These are phyloP conservation scores for Tetratostichococcus sp. DNA, from an alignment of 139 green algal genomes.

Conservation along the genomic window DNA sequence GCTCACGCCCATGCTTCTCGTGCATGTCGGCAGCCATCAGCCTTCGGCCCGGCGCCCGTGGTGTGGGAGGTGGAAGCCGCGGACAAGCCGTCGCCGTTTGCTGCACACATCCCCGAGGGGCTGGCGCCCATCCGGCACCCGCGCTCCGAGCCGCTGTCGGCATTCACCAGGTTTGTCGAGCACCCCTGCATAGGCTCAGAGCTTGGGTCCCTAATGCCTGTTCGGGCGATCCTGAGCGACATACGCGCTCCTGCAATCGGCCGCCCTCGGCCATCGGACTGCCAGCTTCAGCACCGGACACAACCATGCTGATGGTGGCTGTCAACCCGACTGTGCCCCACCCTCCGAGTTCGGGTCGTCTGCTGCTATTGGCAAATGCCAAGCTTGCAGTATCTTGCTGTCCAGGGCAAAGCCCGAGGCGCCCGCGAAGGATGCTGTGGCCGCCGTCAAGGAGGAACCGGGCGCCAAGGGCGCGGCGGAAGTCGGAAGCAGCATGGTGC, in stretches of 20 bases:
- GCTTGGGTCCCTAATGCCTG: too few species aligned
- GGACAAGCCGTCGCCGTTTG: background rate
- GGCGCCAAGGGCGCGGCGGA: background rate
- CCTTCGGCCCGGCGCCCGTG: slow-evolving; percentile 7
- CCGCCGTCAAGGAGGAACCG: background rate
- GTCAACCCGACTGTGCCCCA: too few species aligned
- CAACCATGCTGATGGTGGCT: background rate
- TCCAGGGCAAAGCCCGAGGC: too few species aligned
- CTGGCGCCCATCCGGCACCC: background rate
- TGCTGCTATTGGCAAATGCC: too few species aligned
- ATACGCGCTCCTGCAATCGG: too few species aligned
- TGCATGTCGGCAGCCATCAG: background rate
- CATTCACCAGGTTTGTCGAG: background rate
- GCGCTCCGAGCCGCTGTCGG: background rate
- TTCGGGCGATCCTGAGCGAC: too few species aligned
- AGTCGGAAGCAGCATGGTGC: background rate
- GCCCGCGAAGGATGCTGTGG: too few species aligned
- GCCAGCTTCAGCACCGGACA: background rate
- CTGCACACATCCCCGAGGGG: background rate
- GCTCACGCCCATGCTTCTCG: too few species aligned
- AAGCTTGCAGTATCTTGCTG: too few species aligned
- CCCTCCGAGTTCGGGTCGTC: too few species aligned
- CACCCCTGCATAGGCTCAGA: too few species aligned
- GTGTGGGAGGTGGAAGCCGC: slow-evolving; percentile 4
- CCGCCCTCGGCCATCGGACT: too few species aligned